Base-by-base conservation (phyloP, 2,329 filamentous ascomycete genomes). In the Aureobasidium melanogenum region DNA sequence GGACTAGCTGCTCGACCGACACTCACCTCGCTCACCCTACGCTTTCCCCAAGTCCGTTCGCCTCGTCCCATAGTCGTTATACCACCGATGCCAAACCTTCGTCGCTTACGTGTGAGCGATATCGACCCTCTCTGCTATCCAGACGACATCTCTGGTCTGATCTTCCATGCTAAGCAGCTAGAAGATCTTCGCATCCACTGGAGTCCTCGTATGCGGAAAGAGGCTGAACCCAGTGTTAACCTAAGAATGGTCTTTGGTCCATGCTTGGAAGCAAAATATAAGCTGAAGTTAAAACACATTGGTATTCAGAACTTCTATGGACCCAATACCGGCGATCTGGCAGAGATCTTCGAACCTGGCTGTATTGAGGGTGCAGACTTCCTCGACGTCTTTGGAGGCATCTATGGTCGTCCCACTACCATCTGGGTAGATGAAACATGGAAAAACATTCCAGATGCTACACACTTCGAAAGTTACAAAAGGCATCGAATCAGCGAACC, bases 61-160 rank as follows among this genome's bases (percentile, higher is more conserved):
- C 83, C 83, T 9, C 78, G 83, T 38, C 84, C 84, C 1, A 81
- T 80, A 6, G 76, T 77, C 39, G 71, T 81, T 5, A 77, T 86
- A 43, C 83, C 84, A 1, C 74, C 82, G 0, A 77, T 87, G 66
- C 79, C 81, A 8, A 82, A 80, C 64, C 73, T 87, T 26, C 74
- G 73, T 36, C 74, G 73, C 5, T 73, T 87, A 38, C 79, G 80
- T 57, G 75, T 84, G 30, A 80, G 80, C 63, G 78, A 86, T 64
- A 83, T 86, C 57, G 84, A 87, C 61, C 84, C 84, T 0, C 74
- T 86, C 10, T 86, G 84, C 71, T 84, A 85, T 66, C 82, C 82
- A 0, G 84, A 87, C 69, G 84, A 86, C 65, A 79, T 86, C 9
- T 82, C 82, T 15, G 73, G 80, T 24, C 71, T 86, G 15, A 70